Base-by-base conservation (phyloP, 2,329 filamentous ascomycete genomes). In the Fusarium subtropicale region DNA sequence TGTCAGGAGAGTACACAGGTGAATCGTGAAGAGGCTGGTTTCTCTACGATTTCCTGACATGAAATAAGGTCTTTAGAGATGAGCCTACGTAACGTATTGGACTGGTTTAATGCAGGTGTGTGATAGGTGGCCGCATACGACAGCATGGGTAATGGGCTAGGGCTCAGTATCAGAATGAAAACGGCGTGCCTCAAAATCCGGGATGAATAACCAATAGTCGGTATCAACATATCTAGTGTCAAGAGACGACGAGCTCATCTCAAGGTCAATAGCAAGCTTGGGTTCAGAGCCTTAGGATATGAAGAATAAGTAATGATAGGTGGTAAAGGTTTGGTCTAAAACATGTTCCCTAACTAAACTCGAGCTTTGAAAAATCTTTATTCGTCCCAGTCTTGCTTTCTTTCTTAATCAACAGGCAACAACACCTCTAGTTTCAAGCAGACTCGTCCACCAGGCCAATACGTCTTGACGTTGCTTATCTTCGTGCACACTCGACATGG, bases 81-180 rank as follows among this genome's bases (percentile, higher is more conserved):
- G 45, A 53, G 62, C 66, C 57, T 67, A 33, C 45, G 61, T 53
- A 65, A 68, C 54, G 48, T 47, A 47, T 62, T 53, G 52, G 56
- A 30, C 30, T 45, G 26, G 22, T 66, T 31, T 12, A 47, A 60
- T 54, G 51, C 42, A 61, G 56, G 47, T 22, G 47, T 57, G 60
- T 62, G 51, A 57, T 46, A 38, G 26, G 48, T 62, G 58, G 20
- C 36, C 22, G 42, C 60, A 62, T 57, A 20, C n/a, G n/a, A 50
- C 56, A 62, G 65, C 38, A 41, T 46, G 51, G 54, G 30, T 38
- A 42, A 51, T 45, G 52, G 42, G 50, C 50, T 56, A 39, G 33
- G 36, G 22, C 34, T 61, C 30, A 33, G 45, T 54, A 39, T 41
- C 48, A 30, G 48, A 56, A 66, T 44, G 38, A 58, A 53, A 38